Base-by-base conservation (phyloP, 2,329 filamentous ascomycete genomes). In the Phaeosphaeria sp. region DNA sequence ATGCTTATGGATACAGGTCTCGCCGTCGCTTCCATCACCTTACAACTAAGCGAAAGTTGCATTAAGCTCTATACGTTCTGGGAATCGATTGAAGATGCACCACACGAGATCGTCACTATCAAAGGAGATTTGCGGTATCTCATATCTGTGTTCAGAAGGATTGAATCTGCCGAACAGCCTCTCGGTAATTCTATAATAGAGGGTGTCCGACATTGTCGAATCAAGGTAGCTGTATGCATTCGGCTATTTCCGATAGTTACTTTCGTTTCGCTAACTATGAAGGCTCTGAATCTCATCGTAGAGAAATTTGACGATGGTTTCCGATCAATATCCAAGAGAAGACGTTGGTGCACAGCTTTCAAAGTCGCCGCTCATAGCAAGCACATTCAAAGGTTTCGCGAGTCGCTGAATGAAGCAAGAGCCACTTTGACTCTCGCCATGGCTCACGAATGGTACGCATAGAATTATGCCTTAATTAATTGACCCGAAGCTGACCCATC, bases 71-170 rank as follows among this genome's bases (percentile, higher is more conserved):
- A 65, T 11, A 51, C 17, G 1, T 65, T 63, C 39, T 65, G 60
- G 63, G 60, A 65, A 27, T 51, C 60, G 0, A 49, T 63, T 17
- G 54, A 61, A 56, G 58, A 60, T 54, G 63, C 58, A 5, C 60
- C 63, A 7, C 49, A 51, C 6, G 63, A 65, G 33, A 56, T 65
- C 6, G 30, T 45, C 20, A 47, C 56, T 0, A 57, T 65, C 45
- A 61, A 61, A 17, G 60, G 61, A 43, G 58, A 65, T 49, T 27
- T 61, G 1, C 51, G 46, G 11, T 65, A 59, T 20, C 54, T 63
- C 0, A 58, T 59, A 4, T 61, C 60, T 2, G 51, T 61, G 1
- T 63, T 63, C 46, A 53, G 48, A 18, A 49, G 46, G 13, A 53
- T 63, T 15, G 58, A 61, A 24, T 55, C 21, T 2, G 15, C 33